phyloP scores from a whole-genome alignment of 2,329 filamentous ascomycete genomes.

The Fusarium agapanthi region DNA sequence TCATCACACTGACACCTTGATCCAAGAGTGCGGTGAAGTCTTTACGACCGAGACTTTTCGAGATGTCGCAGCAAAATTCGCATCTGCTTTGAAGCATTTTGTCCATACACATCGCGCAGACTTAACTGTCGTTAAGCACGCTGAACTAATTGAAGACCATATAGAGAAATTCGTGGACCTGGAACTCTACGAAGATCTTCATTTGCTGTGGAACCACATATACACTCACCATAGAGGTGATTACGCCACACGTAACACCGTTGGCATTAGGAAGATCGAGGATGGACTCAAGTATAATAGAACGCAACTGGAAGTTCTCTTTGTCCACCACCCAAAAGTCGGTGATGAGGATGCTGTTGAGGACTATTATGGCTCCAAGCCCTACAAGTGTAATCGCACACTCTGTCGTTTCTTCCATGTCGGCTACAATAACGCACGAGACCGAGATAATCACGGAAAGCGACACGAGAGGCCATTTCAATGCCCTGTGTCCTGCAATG shows the following conservation, averaged over 20 bases:
- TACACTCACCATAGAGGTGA: constrained; percentile 8
- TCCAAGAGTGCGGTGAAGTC: neutral
- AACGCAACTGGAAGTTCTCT: neutral
- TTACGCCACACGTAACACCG: neutral
- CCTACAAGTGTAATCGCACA: neutral
- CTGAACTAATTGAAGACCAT: fast-evolving
- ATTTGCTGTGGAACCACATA: neutral
- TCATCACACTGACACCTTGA: neutral
- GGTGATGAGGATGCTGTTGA: neutral
- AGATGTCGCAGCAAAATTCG: fast-evolving
- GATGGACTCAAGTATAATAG: neutral
- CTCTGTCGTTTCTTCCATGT: neutral
- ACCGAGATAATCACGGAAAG: neutral
- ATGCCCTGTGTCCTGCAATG: neutral
- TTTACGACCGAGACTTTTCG: fast-evolving
- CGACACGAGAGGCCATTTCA: neutral
- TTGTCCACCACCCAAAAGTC: neutral
- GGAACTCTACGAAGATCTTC: neutral
- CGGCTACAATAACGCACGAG: neutral
- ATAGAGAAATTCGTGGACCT: fast-evolving
- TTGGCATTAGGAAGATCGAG: neutral
- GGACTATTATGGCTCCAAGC: neutral
- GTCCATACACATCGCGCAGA: neutral
- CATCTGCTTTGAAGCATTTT: neutral
- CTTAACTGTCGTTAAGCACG: fast-evolving